Evolutionary conservation across 1,139 yeast genomes (phyloP).

Genomic region (Candida buenavistaensis): DNA sequence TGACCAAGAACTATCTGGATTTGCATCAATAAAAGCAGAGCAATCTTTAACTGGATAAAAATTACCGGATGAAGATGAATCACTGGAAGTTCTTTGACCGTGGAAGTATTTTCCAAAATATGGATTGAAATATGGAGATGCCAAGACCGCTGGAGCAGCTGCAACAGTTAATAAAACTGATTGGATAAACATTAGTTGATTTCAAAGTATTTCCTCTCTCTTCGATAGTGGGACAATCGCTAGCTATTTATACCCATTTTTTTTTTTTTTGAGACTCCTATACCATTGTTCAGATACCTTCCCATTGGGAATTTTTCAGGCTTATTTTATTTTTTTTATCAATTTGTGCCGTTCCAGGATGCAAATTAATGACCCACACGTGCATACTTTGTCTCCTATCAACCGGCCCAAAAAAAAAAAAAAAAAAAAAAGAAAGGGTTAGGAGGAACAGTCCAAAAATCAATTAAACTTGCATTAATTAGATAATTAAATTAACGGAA

Average conservation of each 20-base stretch:
- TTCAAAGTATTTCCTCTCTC: not conserved
- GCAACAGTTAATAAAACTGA: constrained; percentile 4
- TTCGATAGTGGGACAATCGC: no score
- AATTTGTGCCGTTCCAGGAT: not conserved
- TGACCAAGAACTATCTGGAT: constrained; percentile 20
- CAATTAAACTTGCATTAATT: no score
- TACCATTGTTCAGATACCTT: no score
- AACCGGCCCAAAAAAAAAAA: not conserved
- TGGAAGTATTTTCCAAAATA: constrained; percentile 15
- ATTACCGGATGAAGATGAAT: constrained; percentile 14
- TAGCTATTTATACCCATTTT: not conserved
- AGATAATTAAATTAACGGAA: no score
- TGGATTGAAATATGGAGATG: constrained; percentile 12
- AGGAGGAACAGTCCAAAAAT: no score
- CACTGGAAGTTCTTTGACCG: constrained; percentile 13
- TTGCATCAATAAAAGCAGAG: constrained; percentile 10
- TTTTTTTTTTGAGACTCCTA: not conserved
- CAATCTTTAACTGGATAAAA: constrained; percentile 14
- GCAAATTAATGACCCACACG: not conserved
- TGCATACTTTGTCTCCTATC: not conserved
- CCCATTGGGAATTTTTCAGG: no score
- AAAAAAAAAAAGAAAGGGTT: no score
- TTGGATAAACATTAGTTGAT: constrained; percentile 2
- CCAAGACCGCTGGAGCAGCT: constrained; percentile 7
- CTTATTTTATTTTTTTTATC: no score